These are phyloP conservation scores for Aphanomyces euteiches DNA, from an alignment of 352 stramenopile species.

Conservation along the genomic window DNA sequence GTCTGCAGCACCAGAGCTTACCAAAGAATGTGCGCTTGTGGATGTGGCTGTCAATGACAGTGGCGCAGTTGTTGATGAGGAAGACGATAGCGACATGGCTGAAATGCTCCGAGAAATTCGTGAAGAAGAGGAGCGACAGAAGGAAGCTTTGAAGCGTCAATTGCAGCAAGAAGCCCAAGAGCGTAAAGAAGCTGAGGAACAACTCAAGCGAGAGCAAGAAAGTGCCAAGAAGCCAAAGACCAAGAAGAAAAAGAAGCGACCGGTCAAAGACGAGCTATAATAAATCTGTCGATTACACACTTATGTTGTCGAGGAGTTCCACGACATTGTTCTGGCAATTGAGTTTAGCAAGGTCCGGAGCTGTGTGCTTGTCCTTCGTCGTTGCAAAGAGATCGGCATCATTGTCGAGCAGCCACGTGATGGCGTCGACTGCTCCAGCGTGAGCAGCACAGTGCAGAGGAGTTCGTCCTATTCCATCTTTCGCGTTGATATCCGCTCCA, in stretches of 20 bases:
- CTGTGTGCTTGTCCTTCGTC: constrained; percentile 28
- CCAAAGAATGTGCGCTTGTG: constrained; percentile 49
- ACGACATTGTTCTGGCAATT: not conserved
- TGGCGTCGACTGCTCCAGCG: constrained; percentile 32
- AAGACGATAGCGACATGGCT: constrained; percentile 56
- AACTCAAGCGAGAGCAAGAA: constrained; percentile 39
- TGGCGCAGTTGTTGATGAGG: constrained; percentile 32
- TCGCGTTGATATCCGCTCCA: constrained; percentile 40
- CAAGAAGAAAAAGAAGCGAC: constrained; percentile 49
- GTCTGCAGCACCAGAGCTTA: constrained; percentile 39
- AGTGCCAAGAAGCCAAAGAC: constrained; percentile 48
- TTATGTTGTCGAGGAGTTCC: not conserved
- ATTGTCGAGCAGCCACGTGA: constrained; percentile 22
- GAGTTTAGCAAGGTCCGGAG: not conserved
- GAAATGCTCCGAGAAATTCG: constrained; percentile 74
- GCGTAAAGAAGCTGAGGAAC: constrained; percentile 15
- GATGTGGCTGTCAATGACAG: constrained; percentile 46
- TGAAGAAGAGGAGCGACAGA: constrained; percentile 58
- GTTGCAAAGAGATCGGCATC: constrained; percentile 9
- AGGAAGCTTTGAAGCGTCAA: constrained; percentile 49
- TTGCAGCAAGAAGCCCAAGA: constrained; percentile 40
- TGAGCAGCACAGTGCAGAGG: constrained; percentile 55
- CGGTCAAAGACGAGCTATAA: constrained; percentile 50
- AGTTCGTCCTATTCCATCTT: constrained; percentile 59
- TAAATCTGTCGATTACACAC: not conserved